Percentiles rank a stretch among this genome's conserved stretches.
Conservation (phyloP, 768 basidiomycete species). For the Phylloporus rhodoxanthus region DNA sequence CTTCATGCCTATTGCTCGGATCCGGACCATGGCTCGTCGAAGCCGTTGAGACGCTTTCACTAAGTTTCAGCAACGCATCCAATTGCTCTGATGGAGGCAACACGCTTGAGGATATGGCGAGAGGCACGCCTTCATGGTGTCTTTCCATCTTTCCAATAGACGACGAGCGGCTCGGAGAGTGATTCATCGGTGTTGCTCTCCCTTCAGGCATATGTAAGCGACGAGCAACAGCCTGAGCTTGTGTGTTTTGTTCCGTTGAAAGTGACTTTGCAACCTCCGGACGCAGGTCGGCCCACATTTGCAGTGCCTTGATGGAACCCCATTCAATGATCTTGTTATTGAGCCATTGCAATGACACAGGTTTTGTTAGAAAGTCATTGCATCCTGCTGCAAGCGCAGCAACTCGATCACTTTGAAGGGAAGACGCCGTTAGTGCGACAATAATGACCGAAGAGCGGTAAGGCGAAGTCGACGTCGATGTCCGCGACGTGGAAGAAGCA, state of each 20-base stretch:
- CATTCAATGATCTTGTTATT: conserved; percentile 99
- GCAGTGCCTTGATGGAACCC: conserved; percentile 93
- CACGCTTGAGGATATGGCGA: conserved; percentile 15
- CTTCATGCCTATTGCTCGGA: conserved; percentile 14
- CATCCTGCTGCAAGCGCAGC: conserved; percentile 97
- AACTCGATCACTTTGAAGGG: conserved; percentile 91
- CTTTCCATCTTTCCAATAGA: conserved; percentile 29
- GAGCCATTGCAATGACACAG: conserved; percentile 90
- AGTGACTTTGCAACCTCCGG: conserved; percentile 52
- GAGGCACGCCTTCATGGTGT: conserved; percentile 12
- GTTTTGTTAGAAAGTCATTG: conserved; percentile 98
- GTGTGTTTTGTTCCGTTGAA: conserved; percentile 40
- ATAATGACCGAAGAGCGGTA: conserved; percentile 95
- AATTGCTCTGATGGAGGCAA: conserved; percentile 17
- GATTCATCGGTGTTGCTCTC: conserved; percentile 33
- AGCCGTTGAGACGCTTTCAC: conserved; percentile 15
- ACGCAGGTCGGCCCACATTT: conserved; percentile 85
- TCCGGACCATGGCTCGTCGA: conserved; percentile 3
- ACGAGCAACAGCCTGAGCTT: conserved; percentile 44
- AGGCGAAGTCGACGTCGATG: conserved; percentile 45
- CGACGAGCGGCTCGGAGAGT: conserved; percentile 35
- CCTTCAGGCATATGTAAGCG: conserved; percentile 47
- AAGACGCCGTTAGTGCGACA: conserved; percentile 96
- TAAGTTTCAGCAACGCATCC: conserved; percentile 24
- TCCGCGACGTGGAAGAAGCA: conserved; percentile 42